A percentile compares a stretch with the other conserved stretches of the same genome.
Evolutionary conservation across 768 basidiomycete species (phyloP).

Genomic region (Termitomyces sp.): DNA sequence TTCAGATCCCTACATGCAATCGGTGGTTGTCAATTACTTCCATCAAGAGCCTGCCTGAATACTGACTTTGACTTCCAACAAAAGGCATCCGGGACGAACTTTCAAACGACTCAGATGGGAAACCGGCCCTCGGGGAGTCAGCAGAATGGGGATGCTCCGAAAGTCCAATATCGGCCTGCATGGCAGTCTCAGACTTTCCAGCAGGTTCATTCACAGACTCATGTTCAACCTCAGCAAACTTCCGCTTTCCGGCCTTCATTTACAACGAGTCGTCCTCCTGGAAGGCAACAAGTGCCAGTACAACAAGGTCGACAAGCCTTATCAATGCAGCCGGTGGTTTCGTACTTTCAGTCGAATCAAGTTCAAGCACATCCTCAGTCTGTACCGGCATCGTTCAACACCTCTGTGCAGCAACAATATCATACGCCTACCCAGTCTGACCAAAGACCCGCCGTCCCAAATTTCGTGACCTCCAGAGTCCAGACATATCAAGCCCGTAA

Average conservation of each 20-base stretch:
- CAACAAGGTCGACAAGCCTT: conserved; percentile 7
- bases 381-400: not conserved
- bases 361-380: not conserved
- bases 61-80: not conserved
- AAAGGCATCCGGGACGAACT: not conserved
- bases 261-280: not conserved
- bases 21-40: not conserved
- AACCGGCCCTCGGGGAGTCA: not conserved
- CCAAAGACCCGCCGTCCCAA: not conserved
- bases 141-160: not conserved
- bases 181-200: not conserved
- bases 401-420: not conserved
- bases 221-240: not conserved
- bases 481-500: conserved; percentile 4
- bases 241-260: not conserved
- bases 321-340: conserved; percentile 10
- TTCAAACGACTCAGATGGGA: not conserved
- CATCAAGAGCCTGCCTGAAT: not conserved
- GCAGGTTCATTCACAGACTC: not conserved
- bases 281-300: not conserved
- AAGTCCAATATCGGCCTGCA: not conserved
- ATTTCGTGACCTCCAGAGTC: not conserved
- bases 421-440: not conserved
- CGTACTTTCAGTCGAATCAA: not conserved
- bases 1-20: not conserved